These are phyloP conservation scores for Cryphonectria japonica DNA, from an alignment of 2,329 filamentous ascomycete species.

Conservation along the genomic window DNA sequence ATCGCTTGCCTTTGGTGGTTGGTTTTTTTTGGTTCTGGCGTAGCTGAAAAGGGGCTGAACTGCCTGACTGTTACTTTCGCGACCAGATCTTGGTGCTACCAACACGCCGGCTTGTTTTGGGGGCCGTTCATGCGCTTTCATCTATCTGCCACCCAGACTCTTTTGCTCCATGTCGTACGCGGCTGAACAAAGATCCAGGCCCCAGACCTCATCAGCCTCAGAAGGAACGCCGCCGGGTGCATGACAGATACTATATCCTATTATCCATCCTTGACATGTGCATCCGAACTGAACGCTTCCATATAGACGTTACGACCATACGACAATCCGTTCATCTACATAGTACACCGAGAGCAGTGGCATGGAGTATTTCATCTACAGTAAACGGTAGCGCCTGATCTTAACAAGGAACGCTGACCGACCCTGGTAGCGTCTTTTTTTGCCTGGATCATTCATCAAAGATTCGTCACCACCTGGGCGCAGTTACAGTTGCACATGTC, in stretches of 20 bases:
- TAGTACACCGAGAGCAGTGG: no score
- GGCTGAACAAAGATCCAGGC: background rate
- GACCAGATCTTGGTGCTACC: background rate
- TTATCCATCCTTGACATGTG: background rate
- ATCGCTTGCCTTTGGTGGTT: background rate
- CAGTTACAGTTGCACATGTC: background rate
- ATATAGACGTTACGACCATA: background rate
- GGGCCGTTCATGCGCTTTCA: background rate
- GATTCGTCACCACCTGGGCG: background rate
- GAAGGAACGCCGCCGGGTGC: background rate
- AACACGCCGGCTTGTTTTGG: background rate
- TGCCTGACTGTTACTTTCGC: background rate
- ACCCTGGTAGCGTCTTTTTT: background rate
- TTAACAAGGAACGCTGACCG: background rate
- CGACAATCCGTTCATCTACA: background rate
- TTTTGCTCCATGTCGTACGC: background rate
- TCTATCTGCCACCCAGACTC: background rate
- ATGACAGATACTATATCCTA: background rate
- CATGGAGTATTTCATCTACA: background rate
- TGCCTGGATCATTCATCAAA: background rate
- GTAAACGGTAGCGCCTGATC: background rate
- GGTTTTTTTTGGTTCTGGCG: background rate
- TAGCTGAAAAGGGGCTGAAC: background rate
- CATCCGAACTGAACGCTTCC: background rate
- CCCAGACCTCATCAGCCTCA: background rate